Base-by-base conservation (phyloP, 495 filamentous ascomycete species). In the Aspergillus baeticus region DNA sequence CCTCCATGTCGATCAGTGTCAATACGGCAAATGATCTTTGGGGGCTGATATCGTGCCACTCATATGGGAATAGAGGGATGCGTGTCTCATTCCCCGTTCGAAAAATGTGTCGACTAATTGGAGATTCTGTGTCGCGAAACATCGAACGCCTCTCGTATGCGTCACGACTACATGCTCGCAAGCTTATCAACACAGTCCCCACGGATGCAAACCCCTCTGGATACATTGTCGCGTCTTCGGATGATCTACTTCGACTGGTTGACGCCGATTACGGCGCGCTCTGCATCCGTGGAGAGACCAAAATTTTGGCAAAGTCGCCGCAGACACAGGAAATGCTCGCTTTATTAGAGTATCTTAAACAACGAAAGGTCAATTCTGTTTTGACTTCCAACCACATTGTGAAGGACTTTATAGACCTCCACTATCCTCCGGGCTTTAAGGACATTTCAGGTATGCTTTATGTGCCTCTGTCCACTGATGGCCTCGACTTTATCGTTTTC, bases 1-100 rank as follows among this genome's bases (percentile, higher is more conserved):
- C 91, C 1, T 95, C 90, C 54, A 96, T 96, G 91, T 96, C 92
- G 6, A 93, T 97, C 60, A 96, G 91, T 6, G 88, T 96, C 61
- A 93, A 89, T 54, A 87, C 87, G 0, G 92, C 94, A 64, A 76
- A 81, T 55, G 87, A 96, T 53, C 75, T 96, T 0, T 97, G 92
- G 92, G 93, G 92, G 0, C 75, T 97, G 33, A 90, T 97, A 17
- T 83, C 91, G 2, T 97, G 91, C 54, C 92, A 98, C 66, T 83
- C 85, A 1, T 95, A 96, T 64, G 91, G 70, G 85, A 83, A 85
- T 0, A 76, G 79, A 15, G 90, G 91, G 2, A 96, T 94, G 91
- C 79, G 93, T 33, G 91, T 97, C 2, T 87, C 89, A 0, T 96
- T 96, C 63, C 91, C 92, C 0, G 88, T 96, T 37, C 82, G 92